Percentiles rank a stretch among this genome's conserved stretches.
These are phyloP conservation scores for Grigorovia yakushimaensis DNA, from an alignment of 805 yeast genomes.

Conservation along the genomic window DNA sequence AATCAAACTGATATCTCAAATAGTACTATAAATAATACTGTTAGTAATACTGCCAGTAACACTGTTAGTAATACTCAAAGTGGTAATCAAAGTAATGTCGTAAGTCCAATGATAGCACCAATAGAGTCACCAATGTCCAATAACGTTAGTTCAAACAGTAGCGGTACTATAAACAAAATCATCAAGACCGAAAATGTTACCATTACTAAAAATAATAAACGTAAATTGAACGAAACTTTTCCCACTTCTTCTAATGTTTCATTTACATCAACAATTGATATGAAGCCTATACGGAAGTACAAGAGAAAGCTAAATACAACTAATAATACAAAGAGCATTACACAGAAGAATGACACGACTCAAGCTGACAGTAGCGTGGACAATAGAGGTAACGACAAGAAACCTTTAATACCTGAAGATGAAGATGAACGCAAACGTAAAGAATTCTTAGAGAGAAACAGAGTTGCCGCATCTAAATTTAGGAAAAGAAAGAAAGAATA, in stretches of 20 bases:
- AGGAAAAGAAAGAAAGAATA: constrained; percentile 89
- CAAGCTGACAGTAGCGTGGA: not conserved
- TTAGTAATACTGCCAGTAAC: too few relatives aligned
- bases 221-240: not conserved
- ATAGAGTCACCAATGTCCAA: not conserved
- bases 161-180: not conserved
- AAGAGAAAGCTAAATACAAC: not conserved
- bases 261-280: not conserved
- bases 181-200: not conserved
- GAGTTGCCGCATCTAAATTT: constrained; percentile 93
- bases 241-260: not conserved
- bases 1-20: not conserved
- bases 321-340: not conserved
- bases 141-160: not conserved
- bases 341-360: not conserved
- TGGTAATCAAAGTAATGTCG: not conserved
- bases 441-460: constrained; percentile 75
- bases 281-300: not conserved
- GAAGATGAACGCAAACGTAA: constrained; percentile 61
- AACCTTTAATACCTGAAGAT: constrained; percentile 32
- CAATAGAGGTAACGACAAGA: constrained; percentile 1
- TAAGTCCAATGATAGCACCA: not conserved
- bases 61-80: not conserved
- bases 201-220: not conserved
- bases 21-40: not conserved